These are phyloP conservation scores for Mrakia frigida DNA, from an alignment of 768 basidiomycete species.

Conservation along the genomic window DNA sequence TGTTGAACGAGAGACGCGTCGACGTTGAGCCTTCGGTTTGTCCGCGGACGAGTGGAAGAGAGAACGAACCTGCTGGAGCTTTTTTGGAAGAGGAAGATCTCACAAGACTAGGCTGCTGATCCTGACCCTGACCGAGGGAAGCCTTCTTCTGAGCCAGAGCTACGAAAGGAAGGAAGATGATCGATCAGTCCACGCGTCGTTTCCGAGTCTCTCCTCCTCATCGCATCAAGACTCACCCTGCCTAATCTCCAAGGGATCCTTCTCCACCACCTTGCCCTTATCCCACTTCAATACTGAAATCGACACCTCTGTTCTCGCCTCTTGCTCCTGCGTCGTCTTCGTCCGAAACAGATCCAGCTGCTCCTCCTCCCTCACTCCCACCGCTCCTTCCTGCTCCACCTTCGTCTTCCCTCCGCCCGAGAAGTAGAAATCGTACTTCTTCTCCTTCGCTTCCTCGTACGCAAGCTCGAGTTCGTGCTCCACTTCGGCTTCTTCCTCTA, in stretches of 20 bases:
- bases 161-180: background rate
- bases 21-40: too few species aligned
- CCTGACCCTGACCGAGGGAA: background rate
- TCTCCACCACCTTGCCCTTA: background rate
- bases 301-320: background rate
- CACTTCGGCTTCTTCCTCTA: too few species aligned
- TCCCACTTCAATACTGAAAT: background rate
- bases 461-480: too few species aligned
- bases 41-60: too few species aligned
- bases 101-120: too few species aligned
- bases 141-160: background rate
- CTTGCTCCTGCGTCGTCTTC: background rate
- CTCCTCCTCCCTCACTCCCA: background rate
- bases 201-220: background rate
- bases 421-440: background rate
- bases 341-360: background rate
- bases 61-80: too few species aligned
- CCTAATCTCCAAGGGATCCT: background rate
- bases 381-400: background rate
- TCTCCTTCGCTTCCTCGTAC: background rate
- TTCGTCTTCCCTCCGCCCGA: background rate
- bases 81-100: too few species aligned
- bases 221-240: background rate
- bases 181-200: background rate
- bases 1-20: too few species aligned